A percentile compares a stretch with the other conserved stretches of the same genome.
phyloP scores from a whole-genome alignment of 139 green algal genomes.

The Choricystis sp. region DNA sequence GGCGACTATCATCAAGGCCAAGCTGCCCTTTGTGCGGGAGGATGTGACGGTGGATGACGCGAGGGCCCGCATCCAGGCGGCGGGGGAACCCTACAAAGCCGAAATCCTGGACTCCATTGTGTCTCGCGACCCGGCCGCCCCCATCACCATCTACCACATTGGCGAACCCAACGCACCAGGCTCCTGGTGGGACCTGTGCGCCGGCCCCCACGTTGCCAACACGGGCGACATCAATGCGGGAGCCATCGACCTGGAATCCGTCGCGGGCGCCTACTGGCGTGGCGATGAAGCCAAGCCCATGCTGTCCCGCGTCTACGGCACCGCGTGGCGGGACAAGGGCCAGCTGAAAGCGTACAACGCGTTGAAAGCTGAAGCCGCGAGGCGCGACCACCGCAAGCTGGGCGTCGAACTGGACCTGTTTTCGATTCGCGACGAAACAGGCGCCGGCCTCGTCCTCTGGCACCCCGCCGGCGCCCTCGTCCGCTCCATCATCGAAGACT shows the following conservation, averaged over 20 bases:
- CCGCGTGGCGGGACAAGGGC: slow-evolving; percentile 59
- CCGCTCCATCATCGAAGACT: slow-evolving; percentile 76
- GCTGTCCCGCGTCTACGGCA: slow-evolving; percentile 91
- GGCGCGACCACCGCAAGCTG: slow-evolving; percentile 81
- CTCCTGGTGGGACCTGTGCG: slow-evolving; percentile 90
- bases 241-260: slow-evolving; percentile 76
- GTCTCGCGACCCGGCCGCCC: slow-evolving; percentile 33
- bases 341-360: slow-evolving; percentile 60
- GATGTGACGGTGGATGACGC: slow-evolving; percentile 71
- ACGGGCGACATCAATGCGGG: slow-evolving; percentile 66
- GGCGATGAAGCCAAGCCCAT: slow-evolving; percentile 74
- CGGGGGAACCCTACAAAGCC: slow-evolving; percentile 88
- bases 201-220: slow-evolving; percentile 74
- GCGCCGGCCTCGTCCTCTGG: slow-evolving; percentile 91
- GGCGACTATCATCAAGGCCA: slow-evolving; percentile 50
- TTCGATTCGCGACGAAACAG: slow-evolving; percentile 57
- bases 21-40: slow-evolving; percentile 68
- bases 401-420: slow-evolving; percentile 88
- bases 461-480: slow-evolving; percentile 74
- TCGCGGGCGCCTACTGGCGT: slow-evolving; percentile 80
- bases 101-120: slow-evolving; percentile 84
- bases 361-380: slow-evolving; percentile 55
- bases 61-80: slow-evolving; percentile 49
- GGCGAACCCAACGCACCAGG: slow-evolving; percentile 43
- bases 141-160: slow-evolving; percentile 98